Conservation (phyloP, 208 protist species). For the Novymonas esmeraldas region DNA sequence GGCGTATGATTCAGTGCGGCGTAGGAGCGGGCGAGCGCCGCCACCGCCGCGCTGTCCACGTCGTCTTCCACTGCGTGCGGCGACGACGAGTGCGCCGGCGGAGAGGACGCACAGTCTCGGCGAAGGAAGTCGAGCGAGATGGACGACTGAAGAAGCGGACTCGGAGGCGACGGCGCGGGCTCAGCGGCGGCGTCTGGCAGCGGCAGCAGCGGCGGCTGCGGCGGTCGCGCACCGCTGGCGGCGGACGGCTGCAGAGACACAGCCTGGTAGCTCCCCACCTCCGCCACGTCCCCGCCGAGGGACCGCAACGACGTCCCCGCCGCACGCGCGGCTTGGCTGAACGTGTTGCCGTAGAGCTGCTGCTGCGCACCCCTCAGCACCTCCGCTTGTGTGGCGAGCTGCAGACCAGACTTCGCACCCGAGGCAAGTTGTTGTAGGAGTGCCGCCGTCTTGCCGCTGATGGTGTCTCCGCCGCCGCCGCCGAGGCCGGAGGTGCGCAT, state of each 20-base stretch:
- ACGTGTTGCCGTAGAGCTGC: constrained; percentile 23
- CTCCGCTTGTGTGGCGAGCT: constrained; percentile 27
- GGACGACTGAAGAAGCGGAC: not conserved
- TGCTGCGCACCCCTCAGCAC: constrained; percentile 21
- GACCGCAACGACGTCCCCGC: not conserved
- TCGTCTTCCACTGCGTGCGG: not conserved
- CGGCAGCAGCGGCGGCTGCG: not conserved
- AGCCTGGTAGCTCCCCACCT: constrained; percentile 26
- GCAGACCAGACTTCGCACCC: constrained; percentile 25
- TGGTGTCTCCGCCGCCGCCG: not conserved
- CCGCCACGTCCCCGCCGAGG: constrained; percentile 2
- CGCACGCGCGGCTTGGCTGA: constrained; percentile 16
- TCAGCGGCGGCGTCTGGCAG: not conserved
- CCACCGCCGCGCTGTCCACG: no score
- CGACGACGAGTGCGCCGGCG: not conserved
- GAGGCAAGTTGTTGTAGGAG: constrained; percentile 31
- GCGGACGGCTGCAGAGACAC: constrained; percentile 3
- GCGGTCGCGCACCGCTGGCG: not conserved
- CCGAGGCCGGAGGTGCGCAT: constrained; percentile 2
- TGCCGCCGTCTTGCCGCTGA: constrained; percentile 11
- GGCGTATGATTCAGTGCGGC: not conserved
- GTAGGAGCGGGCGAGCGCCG: no score
- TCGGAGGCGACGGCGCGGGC: not conserved
- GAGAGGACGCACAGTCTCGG: not conserved
- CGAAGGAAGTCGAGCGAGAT: not conserved